Conservation (phyloP, 139 green algal genomes). For the Chlorella sp. region DNA sequence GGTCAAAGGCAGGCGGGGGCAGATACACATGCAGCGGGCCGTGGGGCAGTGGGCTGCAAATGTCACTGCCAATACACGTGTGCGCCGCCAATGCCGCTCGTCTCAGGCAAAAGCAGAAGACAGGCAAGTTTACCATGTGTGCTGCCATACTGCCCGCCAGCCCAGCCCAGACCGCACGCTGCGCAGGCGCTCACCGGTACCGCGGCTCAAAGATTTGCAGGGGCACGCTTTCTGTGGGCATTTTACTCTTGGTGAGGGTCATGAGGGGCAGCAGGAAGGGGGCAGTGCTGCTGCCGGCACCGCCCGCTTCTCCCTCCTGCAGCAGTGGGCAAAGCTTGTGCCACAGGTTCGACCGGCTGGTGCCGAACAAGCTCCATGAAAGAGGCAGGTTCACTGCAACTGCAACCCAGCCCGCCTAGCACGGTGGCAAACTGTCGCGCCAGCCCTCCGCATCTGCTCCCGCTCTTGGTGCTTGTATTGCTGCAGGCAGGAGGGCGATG, state of each 20-base stretch:
- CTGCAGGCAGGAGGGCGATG: too few relatives aligned
- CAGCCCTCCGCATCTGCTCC: neutral
- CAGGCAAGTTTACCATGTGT: neutral
- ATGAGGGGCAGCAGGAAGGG: conserved; percentile 24
- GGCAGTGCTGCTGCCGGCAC: neutral
- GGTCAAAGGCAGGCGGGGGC: too few relatives aligned
- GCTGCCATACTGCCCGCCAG: too few relatives aligned
- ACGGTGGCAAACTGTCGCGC: neutral
- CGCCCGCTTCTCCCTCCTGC: neutral
- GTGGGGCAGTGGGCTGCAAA: too few relatives aligned
- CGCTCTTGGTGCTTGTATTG: neutral
- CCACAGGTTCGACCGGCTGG: too few relatives aligned
- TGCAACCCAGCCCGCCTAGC: neutral
- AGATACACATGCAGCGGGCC: too few relatives aligned
- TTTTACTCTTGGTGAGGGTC: conserved; percentile 19
- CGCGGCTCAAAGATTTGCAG: conserved; percentile 28
- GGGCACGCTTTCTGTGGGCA: conserved; percentile 26
- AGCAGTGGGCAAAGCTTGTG: neutral
- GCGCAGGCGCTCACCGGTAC: neutral
- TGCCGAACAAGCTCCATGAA: too few relatives aligned
- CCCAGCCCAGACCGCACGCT: too few relatives aligned
- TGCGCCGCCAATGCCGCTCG: too few relatives aligned
- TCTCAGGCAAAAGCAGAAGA: too few relatives aligned
- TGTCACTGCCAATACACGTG: too few relatives aligned
- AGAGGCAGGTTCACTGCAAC: neutral